phyloP scores from a whole-genome alignment of 2,329 filamentous ascomycete species.

The Tolypocladium inflatum region DNA sequence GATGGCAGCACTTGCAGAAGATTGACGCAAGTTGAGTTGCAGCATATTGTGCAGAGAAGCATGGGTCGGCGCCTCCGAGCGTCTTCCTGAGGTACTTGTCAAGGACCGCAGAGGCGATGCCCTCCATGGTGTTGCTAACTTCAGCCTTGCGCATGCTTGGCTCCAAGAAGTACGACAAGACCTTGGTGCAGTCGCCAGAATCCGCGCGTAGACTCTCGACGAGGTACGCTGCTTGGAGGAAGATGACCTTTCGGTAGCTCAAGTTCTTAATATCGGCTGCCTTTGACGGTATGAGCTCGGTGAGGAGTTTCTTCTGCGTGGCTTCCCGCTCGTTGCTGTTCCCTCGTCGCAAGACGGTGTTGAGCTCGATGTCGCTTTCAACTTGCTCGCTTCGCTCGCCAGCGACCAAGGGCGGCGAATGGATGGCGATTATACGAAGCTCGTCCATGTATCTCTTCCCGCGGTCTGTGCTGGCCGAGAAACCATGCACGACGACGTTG shows the following conservation, averaged over 20 bases:
- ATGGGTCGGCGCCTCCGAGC: slow-evolving; percentile 57
- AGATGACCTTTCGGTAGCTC: slow-evolving; percentile 85
- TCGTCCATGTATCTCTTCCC: slow-evolving; percentile 67
- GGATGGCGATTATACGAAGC: slow-evolving; percentile 72
- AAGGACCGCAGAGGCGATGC: slow-evolving; percentile 58
- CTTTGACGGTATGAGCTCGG: slow-evolving; percentile 63
- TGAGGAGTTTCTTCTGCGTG: slow-evolving; percentile 72
- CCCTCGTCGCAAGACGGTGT: slow-evolving; percentile 82
- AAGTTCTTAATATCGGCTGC: slow-evolving; percentile 71
- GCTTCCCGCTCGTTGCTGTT: slow-evolving; percentile 69
- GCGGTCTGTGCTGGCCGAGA: slow-evolving; percentile 63
- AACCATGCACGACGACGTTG: slow-evolving; percentile 92
- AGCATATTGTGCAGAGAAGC: slow-evolving; percentile 86
- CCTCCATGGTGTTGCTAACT: slow-evolving; percentile 56
- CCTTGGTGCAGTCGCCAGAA: slow-evolving; percentile 81
- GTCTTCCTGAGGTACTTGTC: slow-evolving; percentile 72
- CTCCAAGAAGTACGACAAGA: slow-evolving; percentile 89
- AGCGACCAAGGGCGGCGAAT: slow-evolving; percentile 79
- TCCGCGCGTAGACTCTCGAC: slow-evolving; percentile 83
- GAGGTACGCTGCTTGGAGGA: slow-evolving; percentile 81
- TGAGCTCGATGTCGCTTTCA: slow-evolving; percentile 94
- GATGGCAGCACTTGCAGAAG: slow-evolving; percentile 85
- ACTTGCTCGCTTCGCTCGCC: slow-evolving; percentile 83
- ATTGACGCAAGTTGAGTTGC: slow-evolving; percentile 78
- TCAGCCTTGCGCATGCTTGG: slow-evolving; percentile 64